A percentile compares a stretch with the other conserved stretches of the same genome.
Evolutionary conservation across 2,329 filamentous ascomycete species (phyloP).

Genomic region (Nemania bipapillata): DNA sequence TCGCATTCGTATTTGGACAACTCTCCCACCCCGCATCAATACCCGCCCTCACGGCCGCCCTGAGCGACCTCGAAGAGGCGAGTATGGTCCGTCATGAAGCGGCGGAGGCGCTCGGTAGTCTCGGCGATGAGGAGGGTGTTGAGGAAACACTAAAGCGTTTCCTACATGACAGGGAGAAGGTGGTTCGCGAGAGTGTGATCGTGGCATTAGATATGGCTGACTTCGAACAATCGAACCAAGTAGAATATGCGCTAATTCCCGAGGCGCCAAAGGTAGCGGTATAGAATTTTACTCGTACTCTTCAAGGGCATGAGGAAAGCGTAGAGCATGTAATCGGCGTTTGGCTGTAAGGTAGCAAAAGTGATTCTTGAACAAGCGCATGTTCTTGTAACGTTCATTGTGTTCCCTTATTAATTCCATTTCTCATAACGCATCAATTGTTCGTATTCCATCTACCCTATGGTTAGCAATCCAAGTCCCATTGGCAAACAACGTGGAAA

Average conservation of each 20-base stretch:
- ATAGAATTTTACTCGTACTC: conserved; percentile 35
- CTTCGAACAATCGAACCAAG: conserved; percentile 87
- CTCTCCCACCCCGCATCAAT: conserved; percentile 97
- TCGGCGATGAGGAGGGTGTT: conserved; percentile 93
- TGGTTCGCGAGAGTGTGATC: conserved; percentile 92
- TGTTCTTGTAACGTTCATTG: conserved; percentile 2
- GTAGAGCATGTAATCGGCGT: conserved; percentile 39
- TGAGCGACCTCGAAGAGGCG: conserved; percentile 82
- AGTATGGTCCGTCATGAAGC: conserved; percentile 99
- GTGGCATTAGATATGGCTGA: conserved; percentile 98
- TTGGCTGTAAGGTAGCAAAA: conserved; percentile 42
- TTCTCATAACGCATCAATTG: conserved; percentile 55
- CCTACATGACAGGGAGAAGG: conserved; percentile 87
- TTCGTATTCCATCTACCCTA: conserved; percentile 58
- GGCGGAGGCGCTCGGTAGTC: conserved; percentile 91
- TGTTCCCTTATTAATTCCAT: background rate
- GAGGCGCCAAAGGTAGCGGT: conserved; percentile 60
- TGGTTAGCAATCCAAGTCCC: conserved; percentile 29
- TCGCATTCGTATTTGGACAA: conserved; percentile 98
- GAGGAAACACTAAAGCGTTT: conserved; percentile 86
- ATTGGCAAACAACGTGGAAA: conserved; percentile 2
- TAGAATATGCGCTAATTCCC: conserved; percentile 92
- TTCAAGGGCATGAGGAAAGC: conserved; percentile 29
- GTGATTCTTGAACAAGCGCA: conserved; percentile 33
- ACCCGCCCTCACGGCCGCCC: conserved; percentile 80